Evolutionary conservation across 495 filamentous ascomycete genomes (phyloP), one percentile per base, ranked within the genome.

Genomic region (Penicillium bovifimosum): DNA sequence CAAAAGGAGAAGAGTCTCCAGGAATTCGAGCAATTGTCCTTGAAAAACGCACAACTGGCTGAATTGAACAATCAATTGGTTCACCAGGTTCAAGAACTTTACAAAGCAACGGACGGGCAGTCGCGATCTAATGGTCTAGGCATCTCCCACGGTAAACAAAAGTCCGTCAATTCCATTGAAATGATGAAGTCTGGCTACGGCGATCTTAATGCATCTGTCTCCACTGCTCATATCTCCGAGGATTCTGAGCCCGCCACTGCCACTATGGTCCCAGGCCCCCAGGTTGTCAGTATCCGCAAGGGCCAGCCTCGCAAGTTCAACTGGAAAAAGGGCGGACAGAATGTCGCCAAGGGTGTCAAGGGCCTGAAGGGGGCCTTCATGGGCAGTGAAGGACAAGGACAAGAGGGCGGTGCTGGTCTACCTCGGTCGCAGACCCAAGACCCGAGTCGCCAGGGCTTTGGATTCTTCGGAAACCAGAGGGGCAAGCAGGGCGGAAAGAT

Each of bases 251-350:
- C 84, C 9, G 78, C 81, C 6, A 80, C 86, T 10, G 78, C 90
- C 11, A 80, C 85, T 9, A 75, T 91, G 49, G 75, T 90, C 31
- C 73, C 83, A 38, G 87, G 90, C 11, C 90, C 93, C 20, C 92
- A 95, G 47, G 85, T 96, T 18, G 85, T 95, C 54, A 93, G 90
- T 62, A 91, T 96, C 59, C 84, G 88, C 49, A 96, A 95, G 75
- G 88, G 86, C 43, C 87, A 95, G 65, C 82, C 85, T 28, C 95
- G 90, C 73, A 96, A 95, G 65, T 96, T 96, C 73, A 95, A 93
- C 71, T 97, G 93, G 92, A 96, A 96, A 79, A 96, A 95, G 68
- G 91, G 90, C 26, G 88, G 89, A 20, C 90, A 95, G 68, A 87
- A 86, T 35, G 85, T 97, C 47, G 90, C 91, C 32, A 96, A 96